phyloP scores from a whole-genome alignment of 345 rosid species.

The Syzygium oleosum region DNA sequence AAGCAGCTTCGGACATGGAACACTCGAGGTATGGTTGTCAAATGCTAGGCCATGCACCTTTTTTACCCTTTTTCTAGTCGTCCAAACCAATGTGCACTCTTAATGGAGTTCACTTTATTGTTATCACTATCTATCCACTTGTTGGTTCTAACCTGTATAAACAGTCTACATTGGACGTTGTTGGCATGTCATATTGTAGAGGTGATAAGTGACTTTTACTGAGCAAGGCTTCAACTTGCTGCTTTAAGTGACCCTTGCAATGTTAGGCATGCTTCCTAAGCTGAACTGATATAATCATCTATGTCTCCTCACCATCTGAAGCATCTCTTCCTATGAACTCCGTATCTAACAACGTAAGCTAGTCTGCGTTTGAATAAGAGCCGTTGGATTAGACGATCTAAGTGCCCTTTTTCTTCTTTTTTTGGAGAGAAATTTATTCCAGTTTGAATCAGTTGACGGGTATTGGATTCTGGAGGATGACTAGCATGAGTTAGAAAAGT shows the following conservation, averaged over 20 bases:
- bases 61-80: background rate
- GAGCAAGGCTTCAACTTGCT: background rate
- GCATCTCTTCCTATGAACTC: background rate
- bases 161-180: background rate
- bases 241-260: background rate
- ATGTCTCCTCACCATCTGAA: too few species aligned
- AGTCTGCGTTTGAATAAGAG: too few species aligned
- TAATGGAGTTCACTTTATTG: background rate
- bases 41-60: background rate
- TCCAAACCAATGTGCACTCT: background rate
- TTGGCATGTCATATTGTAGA: background rate
- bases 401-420: background rate
- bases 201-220: background rate
- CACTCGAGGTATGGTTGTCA: slow-evolving; percentile 48
- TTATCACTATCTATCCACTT: background rate
- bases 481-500: background rate
- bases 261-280: background rate
- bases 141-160: background rate
- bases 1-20: slow-evolving; percentile 92
- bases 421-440: background rate
- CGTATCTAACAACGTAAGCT: background rate
- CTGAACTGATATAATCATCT: background rate
- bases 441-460: background rate
- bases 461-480: background rate
- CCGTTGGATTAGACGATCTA: background rate